Percentiles rank a stretch among this genome's conserved stretches.
phyloP scores from a whole-genome alignment of 2,329 filamentous ascomycete species.

The Hymenoscyphus infarciens region DNA sequence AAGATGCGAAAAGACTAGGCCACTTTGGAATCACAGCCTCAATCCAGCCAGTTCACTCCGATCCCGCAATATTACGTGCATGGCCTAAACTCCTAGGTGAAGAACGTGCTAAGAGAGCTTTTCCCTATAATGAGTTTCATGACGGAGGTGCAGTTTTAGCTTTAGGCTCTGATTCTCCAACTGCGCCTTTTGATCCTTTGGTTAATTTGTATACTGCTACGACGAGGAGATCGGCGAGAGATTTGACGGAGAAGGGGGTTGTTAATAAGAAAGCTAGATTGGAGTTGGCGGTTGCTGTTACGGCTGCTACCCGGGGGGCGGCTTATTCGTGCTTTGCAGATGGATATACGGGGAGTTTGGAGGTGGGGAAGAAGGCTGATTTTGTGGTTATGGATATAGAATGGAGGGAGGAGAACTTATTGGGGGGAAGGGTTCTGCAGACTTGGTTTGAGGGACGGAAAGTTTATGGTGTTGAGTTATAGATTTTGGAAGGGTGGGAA shows the following conservation, averaged over 20 bases:
- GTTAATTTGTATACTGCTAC: constrained; percentile 57
- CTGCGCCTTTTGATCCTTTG: constrained; percentile 52
- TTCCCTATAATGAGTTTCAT: background rate
- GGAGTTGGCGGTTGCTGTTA: constrained; percentile 43
- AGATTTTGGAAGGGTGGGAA: no score
- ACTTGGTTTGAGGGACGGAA: background rate
- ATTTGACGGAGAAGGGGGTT: constrained; percentile 39
- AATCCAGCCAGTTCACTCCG: constrained; percentile 55
- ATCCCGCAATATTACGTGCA: constrained; percentile 57
- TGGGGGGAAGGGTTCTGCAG: background rate
- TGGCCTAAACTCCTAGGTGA: background rate
- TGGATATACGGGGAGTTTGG: constrained; percentile 46
- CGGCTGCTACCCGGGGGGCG: constrained; percentile 51
- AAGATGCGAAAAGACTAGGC: constrained; percentile 55
- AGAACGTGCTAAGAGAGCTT: background rate
- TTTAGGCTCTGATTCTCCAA: constrained; percentile 57
- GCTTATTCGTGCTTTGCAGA: constrained; percentile 59
- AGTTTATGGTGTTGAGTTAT: background rate
- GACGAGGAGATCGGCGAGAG: constrained; percentile 52
- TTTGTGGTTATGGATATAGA: constrained; percentile 52
- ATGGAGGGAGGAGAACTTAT: constrained; percentile 35
- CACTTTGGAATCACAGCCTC: constrained; percentile 57
- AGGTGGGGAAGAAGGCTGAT: constrained; percentile 50
- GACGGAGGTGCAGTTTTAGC: constrained; percentile 49
- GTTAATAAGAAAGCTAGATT: background rate